A percentile compares a stretch with the other conserved stretches of the same genome.
Evolutionary conservation across 139 green algal genomes (phyloP).

Genomic region (Coelastrella sp.): DNA sequence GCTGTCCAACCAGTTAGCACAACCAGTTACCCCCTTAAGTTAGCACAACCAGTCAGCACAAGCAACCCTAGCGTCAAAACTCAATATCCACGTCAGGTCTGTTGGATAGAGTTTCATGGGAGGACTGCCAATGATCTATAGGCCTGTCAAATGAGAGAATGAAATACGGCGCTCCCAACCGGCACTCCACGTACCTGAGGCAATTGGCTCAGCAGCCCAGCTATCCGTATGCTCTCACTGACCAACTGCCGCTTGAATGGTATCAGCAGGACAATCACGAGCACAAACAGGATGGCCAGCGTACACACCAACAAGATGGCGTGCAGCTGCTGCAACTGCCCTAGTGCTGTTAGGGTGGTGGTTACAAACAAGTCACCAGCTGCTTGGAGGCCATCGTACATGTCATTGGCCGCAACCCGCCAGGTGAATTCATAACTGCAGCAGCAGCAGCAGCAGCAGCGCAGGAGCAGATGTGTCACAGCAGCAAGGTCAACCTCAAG

Average conservation of each 20-base stretch:
- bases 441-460: neutral
- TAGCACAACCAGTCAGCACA: no score
- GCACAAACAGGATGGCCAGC: neutral
- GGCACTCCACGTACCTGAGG: neutral
- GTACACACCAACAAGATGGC: constrained; percentile 28
- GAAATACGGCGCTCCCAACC: neutral
- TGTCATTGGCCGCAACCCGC: neutral
- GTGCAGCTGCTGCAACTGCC: constrained; percentile 12
- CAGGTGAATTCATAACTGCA: constrained; percentile 29
- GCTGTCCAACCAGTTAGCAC: no score
- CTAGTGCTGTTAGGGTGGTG: neutral
- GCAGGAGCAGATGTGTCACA: neutral
- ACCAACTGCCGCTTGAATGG: constrained; percentile 28
- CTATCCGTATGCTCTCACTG: constrained; percentile 26
- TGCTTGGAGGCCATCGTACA: constrained; percentile 38
- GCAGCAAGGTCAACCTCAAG: no score
- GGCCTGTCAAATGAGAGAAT: neutral
- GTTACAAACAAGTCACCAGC: constrained; percentile 22
- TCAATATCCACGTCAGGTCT: no score
- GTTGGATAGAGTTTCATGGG: neutral
- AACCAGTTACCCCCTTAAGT: no score
- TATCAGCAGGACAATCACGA: constrained; percentile 14
- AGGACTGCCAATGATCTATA: neutral
- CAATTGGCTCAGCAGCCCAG: constrained; percentile 37
- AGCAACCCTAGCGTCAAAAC: no score